Conservation (phyloP, 1,284 basidiomycete genomes). For the Phylloporus sp. region DNA sequence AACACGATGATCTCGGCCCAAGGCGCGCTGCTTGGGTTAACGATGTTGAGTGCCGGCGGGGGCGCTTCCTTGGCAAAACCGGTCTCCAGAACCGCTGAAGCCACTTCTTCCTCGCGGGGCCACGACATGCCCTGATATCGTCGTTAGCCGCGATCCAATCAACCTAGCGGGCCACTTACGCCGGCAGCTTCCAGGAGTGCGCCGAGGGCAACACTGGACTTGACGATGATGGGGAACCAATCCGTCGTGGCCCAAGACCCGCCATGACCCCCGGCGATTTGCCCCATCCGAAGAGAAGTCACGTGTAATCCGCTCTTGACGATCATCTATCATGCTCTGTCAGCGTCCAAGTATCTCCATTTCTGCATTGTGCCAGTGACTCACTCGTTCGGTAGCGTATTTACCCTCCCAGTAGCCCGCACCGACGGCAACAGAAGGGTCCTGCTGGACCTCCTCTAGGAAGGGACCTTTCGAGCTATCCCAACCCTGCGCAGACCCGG, state of each 20-base stretch:
- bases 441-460: conserved; percentile 31
- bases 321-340: conserved; percentile 33
- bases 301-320: conserved; percentile 24
- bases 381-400: conserved; percentile 32
- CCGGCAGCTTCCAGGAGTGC: conserved; percentile 11
- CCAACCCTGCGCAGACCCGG: conserved; percentile 28
- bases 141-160: too few species aligned
- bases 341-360: neutral
- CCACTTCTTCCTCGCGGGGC: conserved; percentile 26
- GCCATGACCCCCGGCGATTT: conserved; percentile 33
- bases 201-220: conserved; percentile 31
- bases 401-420: conserved; percentile 38
- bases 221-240: conserved; percentile 39
- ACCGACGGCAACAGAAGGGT: conserved; percentile 23
- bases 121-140: conserved; percentile 32
- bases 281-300: conserved; percentile 38
- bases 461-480: conserved; percentile 24
- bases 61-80: conserved; percentile 16
- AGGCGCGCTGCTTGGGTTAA: conserved; percentile 26
- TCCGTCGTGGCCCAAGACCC: conserved; percentile 38
- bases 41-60: conserved; percentile 23
- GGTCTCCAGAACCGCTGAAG: conserved; percentile 23
- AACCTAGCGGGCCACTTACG: too few species aligned
- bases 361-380: neutral
- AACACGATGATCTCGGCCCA: too few species aligned